These are phyloP conservation scores for Mycena epipterygia DNA, from an alignment of 768 basidiomycete genomes.

Conservation along the genomic window DNA sequence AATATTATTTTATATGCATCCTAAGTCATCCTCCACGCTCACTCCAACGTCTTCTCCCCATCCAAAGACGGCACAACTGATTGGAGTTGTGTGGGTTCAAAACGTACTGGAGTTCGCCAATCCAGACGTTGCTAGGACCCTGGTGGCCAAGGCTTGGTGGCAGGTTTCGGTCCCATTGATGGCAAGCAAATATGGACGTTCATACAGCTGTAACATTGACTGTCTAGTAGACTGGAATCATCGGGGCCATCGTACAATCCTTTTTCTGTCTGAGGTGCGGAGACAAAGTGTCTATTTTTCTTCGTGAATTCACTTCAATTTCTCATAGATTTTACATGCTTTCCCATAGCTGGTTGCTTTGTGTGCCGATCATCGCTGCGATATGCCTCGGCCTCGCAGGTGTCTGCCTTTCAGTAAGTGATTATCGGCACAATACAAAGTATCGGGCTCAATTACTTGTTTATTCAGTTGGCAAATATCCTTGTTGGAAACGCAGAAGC, in stretches of 20 bases:
- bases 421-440: background rate
- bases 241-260: constrained; percentile 14
- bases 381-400: constrained; percentile 9
- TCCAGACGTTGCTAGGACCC: constrained; percentile 12
- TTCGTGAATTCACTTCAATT: background rate
- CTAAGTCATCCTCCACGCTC: background rate
- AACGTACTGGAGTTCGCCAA: constrained; percentile 15
- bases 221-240: constrained; percentile 4
- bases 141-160: constrained; percentile 14
- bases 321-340: constrained; percentile 16
- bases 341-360: background rate
- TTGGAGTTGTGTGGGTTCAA: constrained; percentile 25
- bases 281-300: too few species aligned
- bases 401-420: constrained; percentile 1
- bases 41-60: background rate
- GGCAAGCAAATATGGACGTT: background rate
- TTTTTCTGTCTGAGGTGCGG: constrained; percentile 16
- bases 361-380: background rate
- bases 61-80: constrained; percentile 1
- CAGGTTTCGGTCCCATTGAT: constrained; percentile 21
- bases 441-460: background rate
- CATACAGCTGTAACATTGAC: background rate
- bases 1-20: background rate
- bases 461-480: background rate
- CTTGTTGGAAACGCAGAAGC: background rate